Evolutionary conservation across 768 basidiomycete species (phyloP), one percentile per base, ranked within the genome.

Genomic region (Pseudohyphozyma bogoriensis): DNA sequence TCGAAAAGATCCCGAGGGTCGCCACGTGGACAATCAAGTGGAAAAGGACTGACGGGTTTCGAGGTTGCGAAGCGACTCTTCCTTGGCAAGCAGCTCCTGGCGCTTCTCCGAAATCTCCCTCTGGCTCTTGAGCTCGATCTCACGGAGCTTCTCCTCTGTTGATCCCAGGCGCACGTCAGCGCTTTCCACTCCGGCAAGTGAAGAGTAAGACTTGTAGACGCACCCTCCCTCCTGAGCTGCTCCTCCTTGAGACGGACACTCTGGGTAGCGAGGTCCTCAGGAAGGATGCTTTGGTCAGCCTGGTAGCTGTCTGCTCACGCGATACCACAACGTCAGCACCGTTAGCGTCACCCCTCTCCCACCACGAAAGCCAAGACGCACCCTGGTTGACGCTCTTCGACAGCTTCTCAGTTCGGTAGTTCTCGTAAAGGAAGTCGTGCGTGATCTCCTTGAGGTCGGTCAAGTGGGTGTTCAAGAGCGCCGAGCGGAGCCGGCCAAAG

Each of bases 171-270:
- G 33, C 63, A 24, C 5, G 29, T 51, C 56, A 59, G 51, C 51
- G 59, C 93, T 93, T 79, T 95, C 90, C 78, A 95, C 91, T 74
- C 28, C 22, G 24, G 46, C 4, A 24, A 11, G 31, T 31, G 49
- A 18, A 15, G n/a, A 20, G 15, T 7, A 6, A 31, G 10, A 40
- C 37, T 15, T 4, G 29, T 22, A 12, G 4, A 39, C 61, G 39
- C 22, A 66, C 65, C 60, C 56, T 99, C 95, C 62, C 87, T 79
- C 69, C 92, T 85, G 60, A 99, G 84, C 74, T 97, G 95, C 73
- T 99, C 95, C 77, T 97, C 95, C 78, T 97, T 97, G 78, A 97
- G 84, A 58, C 93, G 86, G 49, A 96, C 91, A 62, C 86, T 89
- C 76, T 97, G 95, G 55, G 85, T 90, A 22, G 95, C 95, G 68